Evolutionary conservation across 148 eudicot genomes (phyloP).

Genomic region (Vaccinium myrtillus): DNA sequence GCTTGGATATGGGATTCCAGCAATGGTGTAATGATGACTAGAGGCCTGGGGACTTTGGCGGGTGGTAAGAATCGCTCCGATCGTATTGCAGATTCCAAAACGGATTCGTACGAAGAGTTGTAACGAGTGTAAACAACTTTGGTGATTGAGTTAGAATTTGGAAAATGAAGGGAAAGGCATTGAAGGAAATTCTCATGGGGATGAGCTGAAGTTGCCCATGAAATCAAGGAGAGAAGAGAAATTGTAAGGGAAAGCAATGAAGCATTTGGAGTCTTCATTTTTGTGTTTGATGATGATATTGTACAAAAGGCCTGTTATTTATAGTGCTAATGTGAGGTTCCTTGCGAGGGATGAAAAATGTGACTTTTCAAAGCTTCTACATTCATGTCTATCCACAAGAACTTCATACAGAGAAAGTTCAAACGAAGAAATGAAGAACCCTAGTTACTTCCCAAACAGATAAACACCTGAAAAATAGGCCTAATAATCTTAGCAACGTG

Average conservation of each 20-base stretch:
- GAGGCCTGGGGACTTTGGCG: background rate
- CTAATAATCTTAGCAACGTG: no score
- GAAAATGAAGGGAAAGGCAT: background rate
- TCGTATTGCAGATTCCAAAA: background rate
- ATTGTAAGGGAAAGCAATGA: background rate
- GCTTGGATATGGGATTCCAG: background rate
- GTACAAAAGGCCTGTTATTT: background rate
- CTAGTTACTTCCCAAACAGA: no score
- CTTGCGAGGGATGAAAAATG: background rate
- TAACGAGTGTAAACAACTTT: slow-evolving; percentile 1
- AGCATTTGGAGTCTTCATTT: slow-evolving; percentile 9
- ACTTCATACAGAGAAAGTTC: background rate
- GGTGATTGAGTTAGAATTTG: slow-evolving; percentile 1
- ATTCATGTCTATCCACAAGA: background rate
- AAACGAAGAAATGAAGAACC: no score
- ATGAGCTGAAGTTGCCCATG: background rate
- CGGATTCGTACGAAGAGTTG: background rate
- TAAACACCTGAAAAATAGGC: no score
- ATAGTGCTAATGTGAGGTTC: background rate
- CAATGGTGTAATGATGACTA: background rate
- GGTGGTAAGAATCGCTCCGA: background rate
- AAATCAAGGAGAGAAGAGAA: background rate
- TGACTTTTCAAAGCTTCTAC: background rate
- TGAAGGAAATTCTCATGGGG: background rate
- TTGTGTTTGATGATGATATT: background rate